Base-by-base conservation (phyloP, 352 stramenopile genomes). In the Phytophthora meadii region DNA sequence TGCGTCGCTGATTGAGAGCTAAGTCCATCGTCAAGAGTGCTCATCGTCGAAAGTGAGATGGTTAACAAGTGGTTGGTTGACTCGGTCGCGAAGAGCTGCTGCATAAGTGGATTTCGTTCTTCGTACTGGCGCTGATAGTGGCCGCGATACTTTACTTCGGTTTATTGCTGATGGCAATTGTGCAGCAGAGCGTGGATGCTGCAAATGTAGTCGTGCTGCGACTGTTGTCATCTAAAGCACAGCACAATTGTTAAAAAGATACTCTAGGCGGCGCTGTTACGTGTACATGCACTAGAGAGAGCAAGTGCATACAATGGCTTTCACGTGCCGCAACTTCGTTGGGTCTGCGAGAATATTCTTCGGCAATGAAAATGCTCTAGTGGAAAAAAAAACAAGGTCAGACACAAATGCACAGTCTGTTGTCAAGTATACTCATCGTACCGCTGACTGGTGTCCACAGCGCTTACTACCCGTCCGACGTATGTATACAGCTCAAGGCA, bases 281-380 rank as follows among this genome's bases (percentile, higher is more conserved):
- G 22, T 22, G 22, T 2, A 22, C 22, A 22, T 22, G 22, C 2
- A 7, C n/a, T 41, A 2, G 28, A 2, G 14, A 54, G 3, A 39
- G 25, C 24, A 12, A 27, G 22, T 36, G 24, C 27, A 15, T 67
- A 95, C 81, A 49, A 95, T 70, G 0, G 82, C 77, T 71, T 93
- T 93, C 25, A 94, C 44, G 22, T 89, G 72, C 9, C 84, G 83
- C 7, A 94, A 58, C 42, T 93, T 94, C 22, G 63, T 76, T 12
- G 72, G 60, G 36, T 95, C 85, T 0, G 85, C 81, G 12, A 95
- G 62, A n/a, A 95, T 79, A 68, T 92, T 91, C 56, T 89, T 93
- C 30, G 83, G 84, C 32, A 72, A n/a, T 24, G 53, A 46, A 54
- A 64, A 49, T 12, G 47, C 61, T 58, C 70, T 73, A 36, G 15